Conservation (phyloP, 495 filamentous ascomycete species). For the Aspergillus saccharolyticus region DNA sequence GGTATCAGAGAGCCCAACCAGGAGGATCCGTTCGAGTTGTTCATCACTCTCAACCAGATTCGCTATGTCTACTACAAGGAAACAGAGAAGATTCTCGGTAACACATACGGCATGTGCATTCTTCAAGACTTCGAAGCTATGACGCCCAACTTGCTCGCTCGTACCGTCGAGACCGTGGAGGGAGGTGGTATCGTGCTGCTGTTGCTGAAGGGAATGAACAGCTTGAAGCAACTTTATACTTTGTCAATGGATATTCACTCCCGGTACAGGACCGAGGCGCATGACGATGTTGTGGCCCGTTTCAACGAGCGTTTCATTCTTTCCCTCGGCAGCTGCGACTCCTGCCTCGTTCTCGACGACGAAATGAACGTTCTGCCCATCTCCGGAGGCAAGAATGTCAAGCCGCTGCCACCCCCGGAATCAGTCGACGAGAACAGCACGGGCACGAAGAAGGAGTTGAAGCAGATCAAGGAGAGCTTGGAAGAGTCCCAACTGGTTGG, state of each 20-base stretch:
- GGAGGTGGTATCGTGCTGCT: conserved; percentile 90
- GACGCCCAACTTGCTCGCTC: conserved; percentile 89
- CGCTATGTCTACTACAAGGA: conserved; percentile 99
- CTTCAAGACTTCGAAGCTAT: conserved; percentile 98
- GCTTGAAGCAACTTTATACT: conserved; percentile 95
- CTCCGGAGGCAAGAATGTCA: conserved; percentile 91
- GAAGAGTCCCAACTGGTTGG: conserved; percentile 82
- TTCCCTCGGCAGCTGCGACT: conserved; percentile 88
- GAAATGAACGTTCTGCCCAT: conserved; percentile 97
- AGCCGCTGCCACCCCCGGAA: conserved; percentile 67
- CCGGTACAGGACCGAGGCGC: conserved; percentile 92
- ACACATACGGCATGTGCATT: conserved; percentile 98
- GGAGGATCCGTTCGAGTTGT: conserved; percentile 96
- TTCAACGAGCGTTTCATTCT: conserved; percentile 99
- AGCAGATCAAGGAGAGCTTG: conserved; percentile 80
- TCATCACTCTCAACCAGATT: conserved; percentile 93
- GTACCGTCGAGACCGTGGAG: conserved; percentile 96
- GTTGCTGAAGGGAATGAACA: conserved; percentile 92
- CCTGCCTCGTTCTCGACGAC: conserved; percentile 94
- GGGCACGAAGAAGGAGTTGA: conserved; percentile 68
- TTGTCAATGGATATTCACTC: conserved; percentile 98
- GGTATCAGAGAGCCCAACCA: conserved; percentile 92
- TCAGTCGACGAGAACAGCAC: conserved; percentile 60
- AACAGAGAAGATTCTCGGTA: conserved; percentile 98
- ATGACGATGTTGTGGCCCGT: conserved; percentile 88